Base-by-base conservation (phyloP, 768 basidiomycete genomes). In the Myochromella boudieri region DNA sequence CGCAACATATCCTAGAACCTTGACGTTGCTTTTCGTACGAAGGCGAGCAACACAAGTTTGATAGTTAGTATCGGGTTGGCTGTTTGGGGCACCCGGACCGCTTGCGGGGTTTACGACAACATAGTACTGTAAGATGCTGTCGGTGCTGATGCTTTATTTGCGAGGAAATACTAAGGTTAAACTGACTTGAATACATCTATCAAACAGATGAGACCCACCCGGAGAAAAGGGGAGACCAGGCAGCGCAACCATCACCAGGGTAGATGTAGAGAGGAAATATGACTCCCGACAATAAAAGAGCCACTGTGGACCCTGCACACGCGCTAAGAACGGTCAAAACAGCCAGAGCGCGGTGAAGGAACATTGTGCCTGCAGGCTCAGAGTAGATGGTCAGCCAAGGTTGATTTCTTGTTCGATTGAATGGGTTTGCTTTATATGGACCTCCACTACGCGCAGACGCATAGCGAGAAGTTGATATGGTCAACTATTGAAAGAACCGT, bases 191-290 rank as follows among this genome's bases (percentile, higher is more conserved):
- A 7, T 17, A 21, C n/a, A 25, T 12, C 12, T 12, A 17, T 3
- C 11, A n/a, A n/a, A n/a, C n/a, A n/a, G n/a, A 24, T 25, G 12
- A 2, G 18, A 51, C 55, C 44, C 37, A 67, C 63, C 55, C 49
- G 9, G 58, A 54, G 22, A 62, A 43, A 3, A 67, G 52, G 1
- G 65, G 53, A 4, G 53, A 17, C 66, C 66, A 69, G 9, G 26
- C 48, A 14, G 53, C 42, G 40, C 66, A 65, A 22, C 45, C 39
- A 14, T 50, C 46, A 1, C 49, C 57, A 4, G 66, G 67, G 28
- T 59, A 64, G 41, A 66, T 59, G 53, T 68, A 68, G 2, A 67
- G 49, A 28, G 66, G 67, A 11, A 67, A 60, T 12, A 68, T 55
- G 29, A 62, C 50, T 18, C 59, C 65, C 5, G 60, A 60, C 14